Evolutionary conservation across 2,329 filamentous ascomycete genomes (phyloP), one percentile per base, ranked within the genome.

Genomic region (Myrmaecium sp.): DNA sequence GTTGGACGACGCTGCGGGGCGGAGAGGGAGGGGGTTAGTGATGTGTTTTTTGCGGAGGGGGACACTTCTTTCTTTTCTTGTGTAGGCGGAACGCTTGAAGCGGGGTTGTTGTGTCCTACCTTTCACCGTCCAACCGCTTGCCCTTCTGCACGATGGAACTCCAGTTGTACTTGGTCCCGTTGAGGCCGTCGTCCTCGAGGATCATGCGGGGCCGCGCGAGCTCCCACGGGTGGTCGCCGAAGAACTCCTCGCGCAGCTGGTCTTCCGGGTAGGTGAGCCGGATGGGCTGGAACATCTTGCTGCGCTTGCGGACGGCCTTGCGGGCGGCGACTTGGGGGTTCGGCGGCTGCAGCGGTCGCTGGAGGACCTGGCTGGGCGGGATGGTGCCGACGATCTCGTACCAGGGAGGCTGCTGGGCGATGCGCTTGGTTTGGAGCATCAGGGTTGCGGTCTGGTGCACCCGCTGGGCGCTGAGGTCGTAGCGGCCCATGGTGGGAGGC

Each of bases 191-290:
- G 39, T 73, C 62, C 55, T 98, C 89, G 6, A 95, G 57, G 24
- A 98, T 61, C 31, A 93, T 64, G 39, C 81, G 67, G 29, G 89
- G 89, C 35, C 86, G 67, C 11, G 89, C 89, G 45, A 98, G 59
- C 55, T 98, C 89, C 89, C 89, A 98, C 4, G 89, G 89, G 49
- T 98, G 89, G 51, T 98, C 86, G 44, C 66, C 71, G 60, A 80
- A 98, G 58, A 95, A 98, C 15, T 74, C 69, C 38, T 57, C 62
- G 36, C 89, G 74, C 43, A 98, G 62, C 33, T 58, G 54, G 54
- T 98, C 89, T 51, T 98, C 89, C 33, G 77, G 69, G 49, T 89
- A 94, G 28, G 57, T 58, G 36, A 98, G 74, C 31, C 61, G 56
- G 36, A 83, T 68, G 2, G 89, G 89, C 40, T 74, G 70, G 60